Evolutionary conservation across 2,329 filamentous ascomycete genomes (phyloP), one percentile per base, ranked within the genome.

Genomic region (Aspergillus novofumigatus): DNA sequence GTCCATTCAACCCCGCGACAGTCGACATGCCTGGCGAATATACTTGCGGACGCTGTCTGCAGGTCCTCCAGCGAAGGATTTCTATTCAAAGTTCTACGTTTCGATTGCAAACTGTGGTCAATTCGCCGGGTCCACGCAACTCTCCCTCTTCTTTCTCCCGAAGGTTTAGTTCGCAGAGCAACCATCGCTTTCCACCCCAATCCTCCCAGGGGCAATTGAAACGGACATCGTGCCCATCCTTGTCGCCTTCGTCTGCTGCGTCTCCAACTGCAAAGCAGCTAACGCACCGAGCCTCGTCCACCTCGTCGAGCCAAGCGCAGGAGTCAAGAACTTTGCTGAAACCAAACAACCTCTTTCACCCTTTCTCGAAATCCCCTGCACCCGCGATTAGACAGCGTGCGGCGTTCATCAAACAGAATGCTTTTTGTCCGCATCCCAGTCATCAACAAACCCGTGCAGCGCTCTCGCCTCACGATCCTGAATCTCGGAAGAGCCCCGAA

Each of bases 391-490:
- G 93, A 66, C 86, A 86, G 67, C 87, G 94, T 65, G 94, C 93
- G 28, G 90, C 89, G 9, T 95, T 91, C 69, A 97, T 97, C 77
- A 90, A 88, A 71, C 89, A 95, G 69, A 91, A 97, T 79, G 93
- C 93, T 14, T 90, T 91, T 74, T 99, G 94, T 70, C 91, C 94
- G 26, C 94, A 99, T 69, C 91, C 91, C 5, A 86, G 89, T 55
- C 94, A 99, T 73, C 86, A 87, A 65, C 84, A 87, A 55, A 92
- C 90, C 2, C 85, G 89, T 62, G 72, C 87, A 4, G 83, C 90
- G 1, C 82, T 81, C 53, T 86, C 86, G 35, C 82, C 86, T 1
- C 78, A 85, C 58, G 86, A 89, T 64, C 79, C 83, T 10, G 86
- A 90, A 70, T 81, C 81, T 35, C 78, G 80, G 60, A 86, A 87